Conservation (phyloP, 345 rosid species). For the Lepidium sativum region DNA sequence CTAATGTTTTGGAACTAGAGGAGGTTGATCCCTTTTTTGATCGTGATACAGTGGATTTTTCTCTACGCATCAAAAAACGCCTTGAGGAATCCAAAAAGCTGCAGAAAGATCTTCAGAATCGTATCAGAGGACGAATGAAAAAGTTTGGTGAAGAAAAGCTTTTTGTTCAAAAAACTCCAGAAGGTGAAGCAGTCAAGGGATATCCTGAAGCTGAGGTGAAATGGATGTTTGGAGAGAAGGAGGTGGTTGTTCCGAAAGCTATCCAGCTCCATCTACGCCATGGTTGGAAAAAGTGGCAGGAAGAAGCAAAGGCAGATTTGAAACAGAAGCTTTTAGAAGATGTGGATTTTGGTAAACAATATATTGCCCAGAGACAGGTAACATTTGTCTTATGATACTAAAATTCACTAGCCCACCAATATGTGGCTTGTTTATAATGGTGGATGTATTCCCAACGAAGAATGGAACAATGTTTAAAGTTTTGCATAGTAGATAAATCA, state of each 20-base stretch:
- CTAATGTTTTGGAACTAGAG: conserved; percentile 58
- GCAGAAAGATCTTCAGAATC: conserved; percentile 59
- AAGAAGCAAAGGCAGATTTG: conserved; percentile 74
- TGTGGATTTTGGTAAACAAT: conserved; percentile 73
- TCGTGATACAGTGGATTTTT: conserved; percentile 52
- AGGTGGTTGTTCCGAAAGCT: conserved; percentile 85
- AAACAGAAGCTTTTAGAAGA: conserved; percentile 63
- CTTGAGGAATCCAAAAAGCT: conserved; percentile 67
- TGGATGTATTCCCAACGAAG: not conserved
- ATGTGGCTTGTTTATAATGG: not conserved
- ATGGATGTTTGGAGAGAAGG: conserved; percentile 92
- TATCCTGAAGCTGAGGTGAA: conserved; percentile 81
- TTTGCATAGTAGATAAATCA: not conserved
- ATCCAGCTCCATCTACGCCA: conserved; percentile 59
- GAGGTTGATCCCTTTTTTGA: conserved; percentile 51
- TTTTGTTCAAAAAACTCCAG: conserved; percentile 58
- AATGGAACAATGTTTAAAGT: not conserved
- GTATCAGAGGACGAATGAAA: conserved; percentile 60
- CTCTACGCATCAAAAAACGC: conserved; percentile 50
- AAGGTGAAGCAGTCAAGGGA: conserved; percentile 73
- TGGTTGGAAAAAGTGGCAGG: conserved; percentile 96
- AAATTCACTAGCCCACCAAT: not conserved
- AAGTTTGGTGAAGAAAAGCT: conserved; percentile 66
- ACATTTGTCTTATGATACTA: conserved; percentile 13
- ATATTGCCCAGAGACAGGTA: conserved; percentile 73